phyloP scores from a whole-genome alignment of 148 eudicot genomes.

The Rhododendron simsii region DNA sequence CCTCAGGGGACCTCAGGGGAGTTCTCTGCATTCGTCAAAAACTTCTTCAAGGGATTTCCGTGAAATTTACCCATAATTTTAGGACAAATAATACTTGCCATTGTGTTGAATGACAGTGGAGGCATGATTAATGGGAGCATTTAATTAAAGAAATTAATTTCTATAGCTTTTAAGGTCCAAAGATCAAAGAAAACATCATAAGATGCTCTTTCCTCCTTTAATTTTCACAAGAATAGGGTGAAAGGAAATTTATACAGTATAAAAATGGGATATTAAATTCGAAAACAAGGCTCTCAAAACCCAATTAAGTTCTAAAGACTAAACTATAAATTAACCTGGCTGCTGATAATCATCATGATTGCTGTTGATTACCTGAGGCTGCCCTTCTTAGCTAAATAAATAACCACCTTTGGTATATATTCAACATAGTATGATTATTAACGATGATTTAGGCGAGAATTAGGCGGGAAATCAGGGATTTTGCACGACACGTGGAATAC shows the following conservation, averaged over 20 bases:
- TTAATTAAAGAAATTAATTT: not conserved
- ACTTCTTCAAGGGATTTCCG: too few species aligned
- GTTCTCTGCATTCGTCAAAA: too few species aligned
- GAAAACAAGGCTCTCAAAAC: not conserved
- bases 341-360: not conserved
- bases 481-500: not conserved
- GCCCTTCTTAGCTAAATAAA: too few species aligned
- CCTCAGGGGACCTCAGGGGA: too few species aligned
- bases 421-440: not conserved
- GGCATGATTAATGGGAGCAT: not conserved
- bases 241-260: not conserved
- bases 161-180: not conserved
- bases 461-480: conserved; percentile 6
- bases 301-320: not conserved
- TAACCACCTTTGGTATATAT: not conserved
- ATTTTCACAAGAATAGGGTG: not conserved
- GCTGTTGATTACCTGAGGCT: not conserved
- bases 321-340: not conserved
- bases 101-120: not conserved
- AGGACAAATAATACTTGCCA: not conserved
- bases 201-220: conserved; percentile 12
- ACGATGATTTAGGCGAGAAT: conserved; percentile 7
- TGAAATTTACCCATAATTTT: not conserved
- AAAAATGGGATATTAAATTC: not conserved
- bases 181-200: conserved; percentile 7